Conservation (phyloP, 805 yeast genomes). For the Helenozyma rhizophorensis region DNA sequence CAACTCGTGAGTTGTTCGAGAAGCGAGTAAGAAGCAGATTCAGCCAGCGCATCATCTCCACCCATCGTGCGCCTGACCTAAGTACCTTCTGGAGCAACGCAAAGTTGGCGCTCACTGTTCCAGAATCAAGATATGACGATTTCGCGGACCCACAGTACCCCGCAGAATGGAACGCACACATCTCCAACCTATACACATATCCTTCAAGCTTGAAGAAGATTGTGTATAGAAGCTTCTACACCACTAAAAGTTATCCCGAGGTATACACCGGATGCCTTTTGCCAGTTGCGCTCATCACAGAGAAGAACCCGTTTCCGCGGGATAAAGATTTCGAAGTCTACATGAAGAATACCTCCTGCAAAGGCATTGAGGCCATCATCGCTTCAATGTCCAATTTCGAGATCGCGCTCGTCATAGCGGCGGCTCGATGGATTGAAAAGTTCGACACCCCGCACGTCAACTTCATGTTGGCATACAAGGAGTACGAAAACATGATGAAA, state of each 20-base stretch:
- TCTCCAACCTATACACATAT: conserved; percentile 19
- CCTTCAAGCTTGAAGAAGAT: conserved; percentile 10
- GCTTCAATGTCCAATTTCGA: conserved; percentile 63
- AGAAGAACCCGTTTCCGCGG: conserved; percentile 21
- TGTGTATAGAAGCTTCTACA: conserved; percentile 44
- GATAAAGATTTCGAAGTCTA: conserved; percentile 23
- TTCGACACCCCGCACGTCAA: conserved; percentile 58
- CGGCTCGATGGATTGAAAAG: conserved; percentile 66
- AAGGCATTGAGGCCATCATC: conserved; percentile 21
- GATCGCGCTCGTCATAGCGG: conserved; percentile 62
- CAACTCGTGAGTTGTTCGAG: conserved; percentile 76
- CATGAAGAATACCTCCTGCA: conserved; percentile 7
- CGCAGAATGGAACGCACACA: conserved; percentile 42
- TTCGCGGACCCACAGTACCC: conserved; percentile 19
- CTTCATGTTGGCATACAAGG: conserved; percentile 73
- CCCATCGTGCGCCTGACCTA: conserved; percentile 47
- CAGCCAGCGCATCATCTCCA: conserved; percentile 67
- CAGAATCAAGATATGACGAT: conserved; percentile 11
- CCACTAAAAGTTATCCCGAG: conserved; percentile 53
- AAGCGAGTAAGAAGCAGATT: conserved; percentile 89
- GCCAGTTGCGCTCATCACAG: conserved; percentile 33
- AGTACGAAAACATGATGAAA: conserved; percentile 57
- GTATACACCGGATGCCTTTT: conserved; percentile 41
- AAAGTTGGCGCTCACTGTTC: conserved; percentile 31
- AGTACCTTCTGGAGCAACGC: conserved; percentile 51